Conservation (phyloP, 2,329 filamentous ascomycete species). For the Trichoderma harzianum region DNA sequence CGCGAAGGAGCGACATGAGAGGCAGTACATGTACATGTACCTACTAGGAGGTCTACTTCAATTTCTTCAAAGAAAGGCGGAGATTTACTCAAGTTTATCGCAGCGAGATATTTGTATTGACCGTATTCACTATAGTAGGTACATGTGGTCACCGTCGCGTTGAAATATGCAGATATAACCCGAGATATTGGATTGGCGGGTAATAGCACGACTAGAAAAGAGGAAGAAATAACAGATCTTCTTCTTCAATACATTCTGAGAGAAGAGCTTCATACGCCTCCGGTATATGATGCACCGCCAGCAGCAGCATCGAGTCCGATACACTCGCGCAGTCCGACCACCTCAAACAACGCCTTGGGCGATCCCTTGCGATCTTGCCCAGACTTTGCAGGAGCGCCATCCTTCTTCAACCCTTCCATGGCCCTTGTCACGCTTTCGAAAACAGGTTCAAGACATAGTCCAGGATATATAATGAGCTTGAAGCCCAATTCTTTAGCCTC, state of each 20-base stretch:
- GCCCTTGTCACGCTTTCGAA: not conserved
- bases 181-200: not conserved
- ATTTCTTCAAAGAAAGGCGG: not conserved
- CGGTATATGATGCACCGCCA: not conserved
- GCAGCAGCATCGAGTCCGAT: not conserved
- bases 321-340: slow-evolving; percentile 9
- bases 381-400: not conserved
- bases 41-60: not conserved
- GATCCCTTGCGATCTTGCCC: not conserved
- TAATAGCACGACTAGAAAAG: not conserved
- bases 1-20: not conserved
- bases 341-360: slow-evolving; percentile 6
- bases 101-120: not conserved
- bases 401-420: not conserved
- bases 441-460: not conserved
- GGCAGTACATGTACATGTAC: not conserved
- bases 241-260: not conserved
- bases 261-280: not conserved
- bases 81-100: not conserved
- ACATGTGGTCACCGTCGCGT: no score
- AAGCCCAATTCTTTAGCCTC: slow-evolving; percentile 56
- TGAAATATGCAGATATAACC: not conserved
- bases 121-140: no score
- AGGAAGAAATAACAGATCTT: not conserved
- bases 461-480: slow-evolving; percentile 56